Base-by-base conservation (phyloP, 495 filamentous ascomycete species). In the Daldinia grandis region DNA sequence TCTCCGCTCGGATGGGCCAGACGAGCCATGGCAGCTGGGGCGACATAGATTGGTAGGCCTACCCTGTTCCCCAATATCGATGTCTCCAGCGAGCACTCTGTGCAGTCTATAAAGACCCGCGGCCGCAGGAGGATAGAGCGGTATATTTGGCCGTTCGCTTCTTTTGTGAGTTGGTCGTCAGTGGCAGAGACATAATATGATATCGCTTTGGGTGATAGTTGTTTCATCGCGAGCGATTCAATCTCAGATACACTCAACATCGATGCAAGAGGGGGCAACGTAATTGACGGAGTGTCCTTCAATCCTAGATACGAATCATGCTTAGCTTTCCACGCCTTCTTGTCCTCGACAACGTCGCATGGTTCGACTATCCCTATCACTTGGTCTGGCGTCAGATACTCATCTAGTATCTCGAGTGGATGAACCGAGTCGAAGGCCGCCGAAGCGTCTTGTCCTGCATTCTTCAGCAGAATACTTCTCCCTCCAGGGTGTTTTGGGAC, bases 171-270 rank as follows among this genome's bases (percentile, higher is more conserved):
- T 37, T 91, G 83, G 78, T 95, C 92, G 78, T 95, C 92, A 53
- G 83, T 81, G 3, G 91, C 92, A 5, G 92, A 94, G 74, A 82
- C 93, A 80, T 94, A 95, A 79, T 94, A 95, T 31, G 91, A 91
- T 89, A 92, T 93, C 33, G 88, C 90, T 76, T 93, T 93, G 35
- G 85, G 80, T 69, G 82, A 88, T 12, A 94, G 83, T 55, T 85
- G 83, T 56, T 85, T 87, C 24, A 89, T 87, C 3, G 92, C 92
- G 10, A 87, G 82, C 38, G 85, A 76, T 63, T 82, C 78, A 27
- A 85, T 83, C 57, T 85, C 83, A 12, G 76, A 66, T 54, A 93
- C 78, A 71, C 93, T 94, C 56, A 94, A 81, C 35, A 93, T 87
- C 0, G 80, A 81, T n/a, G 87, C 82, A 61, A 94, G 81, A 5